phyloP scores from a whole-genome alignment of 352 stramenopile genomes.

The Pythium chondricola region DNA sequence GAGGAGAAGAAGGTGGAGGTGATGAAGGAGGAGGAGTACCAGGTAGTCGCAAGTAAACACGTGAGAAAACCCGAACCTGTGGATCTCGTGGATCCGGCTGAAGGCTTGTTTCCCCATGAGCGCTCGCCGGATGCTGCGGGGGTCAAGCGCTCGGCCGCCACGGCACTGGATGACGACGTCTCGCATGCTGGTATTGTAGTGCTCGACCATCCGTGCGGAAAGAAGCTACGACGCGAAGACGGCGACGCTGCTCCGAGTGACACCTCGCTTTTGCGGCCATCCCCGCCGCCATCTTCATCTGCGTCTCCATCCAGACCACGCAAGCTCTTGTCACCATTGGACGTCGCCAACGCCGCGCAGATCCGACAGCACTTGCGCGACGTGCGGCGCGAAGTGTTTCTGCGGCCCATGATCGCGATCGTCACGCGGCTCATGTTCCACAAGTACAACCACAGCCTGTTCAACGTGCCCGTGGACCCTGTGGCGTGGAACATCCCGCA shows the following conservation, averaged over 20 bases:
- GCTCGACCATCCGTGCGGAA: constrained; percentile 29
- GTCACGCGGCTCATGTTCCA: constrained; percentile 80
- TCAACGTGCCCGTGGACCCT: constrained; percentile 77
- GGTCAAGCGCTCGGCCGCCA: constrained; percentile 11
- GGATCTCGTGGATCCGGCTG: constrained; percentile 6
- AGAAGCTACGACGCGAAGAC: constrained; percentile 34
- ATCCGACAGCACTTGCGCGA: constrained; percentile 69
- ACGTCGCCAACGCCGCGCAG: constrained; percentile 42
- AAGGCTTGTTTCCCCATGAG: constrained; percentile 19
- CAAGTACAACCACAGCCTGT: constrained; percentile 72
- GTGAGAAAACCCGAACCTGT: constrained; percentile 4
- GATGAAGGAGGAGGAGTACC: neutral
- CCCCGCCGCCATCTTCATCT: neutral
- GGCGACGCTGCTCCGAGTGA: neutral
- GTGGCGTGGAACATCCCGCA: constrained; percentile 74
- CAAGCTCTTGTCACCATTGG: constrained; percentile 51
- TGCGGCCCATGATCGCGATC: constrained; percentile 52
- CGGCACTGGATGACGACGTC: constrained; percentile 6
- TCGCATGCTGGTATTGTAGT: constrained; percentile 1
- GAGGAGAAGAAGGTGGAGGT: neutral
- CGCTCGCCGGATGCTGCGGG: constrained; percentile 13
- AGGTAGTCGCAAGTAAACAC: neutral
- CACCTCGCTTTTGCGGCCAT: constrained; percentile 9
- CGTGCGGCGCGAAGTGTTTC: constrained; percentile 61
- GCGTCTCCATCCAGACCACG: neutral